A percentile compares a stretch with the other conserved stretches of the same genome.
Evolutionary conservation across 1,284 basidiomycete species (phyloP).

Genomic region (Microbotryum violaceum): DNA sequence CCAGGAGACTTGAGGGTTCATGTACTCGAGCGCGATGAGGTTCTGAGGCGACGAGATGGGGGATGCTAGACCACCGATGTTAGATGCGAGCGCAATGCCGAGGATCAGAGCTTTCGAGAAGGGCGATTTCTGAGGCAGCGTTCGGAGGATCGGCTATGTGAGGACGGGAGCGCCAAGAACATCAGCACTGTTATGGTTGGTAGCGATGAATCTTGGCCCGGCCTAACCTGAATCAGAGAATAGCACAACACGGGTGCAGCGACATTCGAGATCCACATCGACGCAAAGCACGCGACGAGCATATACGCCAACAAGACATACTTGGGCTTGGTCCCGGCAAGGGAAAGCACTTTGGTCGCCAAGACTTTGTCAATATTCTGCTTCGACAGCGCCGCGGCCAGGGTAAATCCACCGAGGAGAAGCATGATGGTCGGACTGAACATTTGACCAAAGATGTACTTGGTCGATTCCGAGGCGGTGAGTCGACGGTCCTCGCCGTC

Average conservation of each 20-base stretch:
- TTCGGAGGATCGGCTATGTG: conserved; percentile 79
- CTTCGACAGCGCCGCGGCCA: conserved; percentile 92
- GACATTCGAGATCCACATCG: conserved; percentile 99
- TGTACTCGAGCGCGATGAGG: conserved; percentile 78
- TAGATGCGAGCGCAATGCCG: conserved; percentile 92
- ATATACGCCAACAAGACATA: conserved; percentile 89
- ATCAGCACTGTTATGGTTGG: background rate
- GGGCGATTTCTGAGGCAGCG: conserved; percentile 73
- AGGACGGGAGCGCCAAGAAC: conserved; percentile 1
- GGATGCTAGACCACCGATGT: conserved; percentile 60
- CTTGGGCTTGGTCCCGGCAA: conserved; percentile 81
- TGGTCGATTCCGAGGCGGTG: conserved; percentile 65
- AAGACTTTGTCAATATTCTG: conserved; percentile 93
- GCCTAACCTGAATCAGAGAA: conserved; percentile 78
- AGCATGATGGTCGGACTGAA: conserved; percentile 91
- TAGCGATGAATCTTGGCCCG: too few relatives aligned
- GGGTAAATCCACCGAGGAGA: conserved; percentile 87
- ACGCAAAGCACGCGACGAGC: conserved; percentile 93
- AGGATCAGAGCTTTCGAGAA: conserved; percentile 90
- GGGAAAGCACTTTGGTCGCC: conserved; percentile 81
- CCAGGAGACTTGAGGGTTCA: conserved; percentile 86
- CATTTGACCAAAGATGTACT: conserved; percentile 59
- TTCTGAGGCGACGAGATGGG: conserved; percentile 88
- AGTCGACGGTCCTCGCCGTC: conserved; percentile 55
- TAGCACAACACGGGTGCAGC: conserved; percentile 96